Evolutionary conservation across 306 rosid genomes (phyloP), one percentile per base, ranked within the genome.

Genomic region (Citrullus mucosospermus): DNA sequence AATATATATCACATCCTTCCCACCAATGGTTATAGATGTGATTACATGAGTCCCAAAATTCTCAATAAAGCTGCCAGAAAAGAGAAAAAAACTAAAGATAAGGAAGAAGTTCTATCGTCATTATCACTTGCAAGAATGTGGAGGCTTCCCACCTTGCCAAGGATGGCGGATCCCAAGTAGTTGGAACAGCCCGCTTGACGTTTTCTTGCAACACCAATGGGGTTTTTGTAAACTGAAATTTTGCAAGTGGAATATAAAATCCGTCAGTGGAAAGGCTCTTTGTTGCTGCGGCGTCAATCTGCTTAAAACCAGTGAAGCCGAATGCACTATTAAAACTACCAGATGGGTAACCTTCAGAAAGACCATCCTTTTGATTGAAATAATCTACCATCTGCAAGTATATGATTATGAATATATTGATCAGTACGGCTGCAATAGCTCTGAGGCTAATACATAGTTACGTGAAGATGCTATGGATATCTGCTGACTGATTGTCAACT

Each of bases 281-380:
- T 5, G 93, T 87, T 15, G 92, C 85, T 17, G 82, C 85, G 12
- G 83, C 86, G 81, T 94, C 98, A 50, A 87, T 77, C 79, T 80
- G 87, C 85, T 82, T 92, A 60, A 93, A 89, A 86, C 97, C 96
- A 20, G 91, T 94, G 87, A 94, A 92, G 89, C 97, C 92, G 82
- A 94, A 94, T 67, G 95, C 90, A 22, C 88, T 83, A 67, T 94
- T 94, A 80, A 92, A 94, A 86, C 93, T 88, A 80, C 98, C 98
- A 79, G 93, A 82, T 43, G 97, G 88, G 84, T 82, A 85, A 62
- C 85, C 83, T 81, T 84, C 96, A 38, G 90, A 84, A 79, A 91
- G 79, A 72, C 82, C 82, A 32, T 93, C 92, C 87, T 84, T 89
- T 55, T 85, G 82, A 81, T 94, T 92, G 58, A 94, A 88, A 82